Base-by-base conservation (phyloP, 192 early-diverging fungal genomes). In the Borealophlyctis nickersoniae region DNA sequence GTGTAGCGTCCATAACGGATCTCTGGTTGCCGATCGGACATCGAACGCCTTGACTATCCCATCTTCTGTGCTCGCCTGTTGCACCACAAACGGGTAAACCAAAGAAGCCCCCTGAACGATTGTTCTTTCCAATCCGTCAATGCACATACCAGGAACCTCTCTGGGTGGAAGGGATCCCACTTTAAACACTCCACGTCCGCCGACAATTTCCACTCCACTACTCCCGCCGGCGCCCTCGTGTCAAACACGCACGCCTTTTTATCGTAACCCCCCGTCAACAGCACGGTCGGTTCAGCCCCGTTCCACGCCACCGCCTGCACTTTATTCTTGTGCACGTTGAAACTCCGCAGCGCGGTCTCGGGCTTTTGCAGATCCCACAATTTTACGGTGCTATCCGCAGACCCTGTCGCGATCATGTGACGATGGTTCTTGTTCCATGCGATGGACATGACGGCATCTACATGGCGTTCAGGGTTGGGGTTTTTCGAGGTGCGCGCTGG, bases 341-440 rank as follows among this genome's bases (percentile, higher is more conserved):
- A 98, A 26, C 88, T 93, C 28, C 88, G 82, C 13, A 88, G 87
- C 7, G 83, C 83, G 11, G 30, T 59, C 33, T 64, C 73, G 11
- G 78, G 89, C 81, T 60, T 77, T 23, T 78, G 78, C 64, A 99
- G 78, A 65, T 99, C 98, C 98, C 98, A 99, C 33, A 99, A 83
- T 75, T 99, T 99, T 28, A 98, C 90, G 19, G 96, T 98, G 5
- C 86, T 90, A 68, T 99, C 98, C 33, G 95, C 98, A 22, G 96
- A 98, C 13, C 93, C 91, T 23, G 91, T 92, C 4, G 92, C 89
- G 62, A 99, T 76, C 22, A 92, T 62, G 55, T 89, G 88, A 35
- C 87, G 81, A 31, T 88, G 87, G 49, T 76, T 66, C 56, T 80
- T 80, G 80, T 99, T 99, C 95, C 95, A 98, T 51, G 95, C 86